These are phyloP conservation scores for Ascosphaera aggregata DNA, from an alignment of 2,329 filamentous ascomycete genomes.

Conservation along the genomic window DNA sequence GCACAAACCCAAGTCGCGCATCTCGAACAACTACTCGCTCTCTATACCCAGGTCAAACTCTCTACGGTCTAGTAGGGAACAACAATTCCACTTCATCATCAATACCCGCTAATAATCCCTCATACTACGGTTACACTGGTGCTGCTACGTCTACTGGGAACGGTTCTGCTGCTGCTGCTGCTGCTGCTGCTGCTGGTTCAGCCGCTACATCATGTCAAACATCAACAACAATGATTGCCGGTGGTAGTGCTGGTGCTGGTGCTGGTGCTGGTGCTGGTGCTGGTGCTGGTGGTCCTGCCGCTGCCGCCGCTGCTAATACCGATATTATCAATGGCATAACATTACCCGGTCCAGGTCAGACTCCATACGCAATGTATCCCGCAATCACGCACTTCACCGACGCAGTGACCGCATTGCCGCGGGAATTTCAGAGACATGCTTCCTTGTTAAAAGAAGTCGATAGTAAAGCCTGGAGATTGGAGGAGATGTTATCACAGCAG, in stretches of 20 bases:
- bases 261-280: not conserved
- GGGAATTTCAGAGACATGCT: slow-evolving; percentile 87
- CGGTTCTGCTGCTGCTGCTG: not conserved
- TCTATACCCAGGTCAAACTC: slow-evolving; percentile 11
- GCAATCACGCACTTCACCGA: slow-evolving; percentile 63
- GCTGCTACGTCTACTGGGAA: not conserved
- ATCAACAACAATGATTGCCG: too few relatives aligned
- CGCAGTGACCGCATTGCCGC: slow-evolving; percentile 73
- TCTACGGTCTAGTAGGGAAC: not conserved
- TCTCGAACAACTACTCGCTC: slow-evolving; percentile 21
- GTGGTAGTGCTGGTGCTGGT: not conserved
- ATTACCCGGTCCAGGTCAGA: slow-evolving; percentile 8
- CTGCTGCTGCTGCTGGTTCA: not conserved
- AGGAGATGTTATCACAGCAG: slow-evolving; percentile 57
- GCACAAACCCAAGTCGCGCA: slow-evolving; percentile 25
- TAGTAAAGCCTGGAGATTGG: slow-evolving; percentile 77
- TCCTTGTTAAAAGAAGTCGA: slow-evolving; percentile 94
- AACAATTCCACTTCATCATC: too few relatives aligned
- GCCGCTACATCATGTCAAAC: not conserved
- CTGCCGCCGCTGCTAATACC: not conserved
- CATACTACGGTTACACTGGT: not conserved
- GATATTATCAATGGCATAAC: slow-evolving; percentile 2
- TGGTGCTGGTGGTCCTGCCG: not conserved
- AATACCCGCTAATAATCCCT: not conserved
- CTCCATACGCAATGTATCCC: slow-evolving; percentile 33